Evolutionary conservation across 345 rosid species (phyloP).

Genomic region (Lepidium didymum): DNA sequence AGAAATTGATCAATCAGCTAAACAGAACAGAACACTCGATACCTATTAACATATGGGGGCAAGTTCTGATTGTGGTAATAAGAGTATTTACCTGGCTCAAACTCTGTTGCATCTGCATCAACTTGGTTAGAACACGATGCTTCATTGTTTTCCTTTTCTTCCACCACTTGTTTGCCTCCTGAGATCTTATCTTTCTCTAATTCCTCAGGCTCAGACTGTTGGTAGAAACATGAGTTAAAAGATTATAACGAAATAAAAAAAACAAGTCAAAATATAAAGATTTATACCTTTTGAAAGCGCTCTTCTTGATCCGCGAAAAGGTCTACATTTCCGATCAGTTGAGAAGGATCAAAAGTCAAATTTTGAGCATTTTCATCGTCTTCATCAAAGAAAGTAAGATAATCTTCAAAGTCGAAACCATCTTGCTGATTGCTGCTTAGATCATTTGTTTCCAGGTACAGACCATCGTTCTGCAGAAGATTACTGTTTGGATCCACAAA

Average conservation of each 20-base stretch:
- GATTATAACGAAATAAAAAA: background rate
- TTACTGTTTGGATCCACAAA: conserved; percentile 39
- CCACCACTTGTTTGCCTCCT: conserved; percentile 30
- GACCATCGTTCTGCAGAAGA: conserved; percentile 39
- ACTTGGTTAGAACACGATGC: conserved; percentile 57
- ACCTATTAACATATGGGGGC: background rate
- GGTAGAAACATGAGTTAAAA: conserved; percentile 1
- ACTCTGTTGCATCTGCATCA: conserved; percentile 31
- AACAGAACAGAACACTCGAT: background rate
- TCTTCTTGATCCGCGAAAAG: conserved; percentile 25
- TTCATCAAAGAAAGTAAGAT: conserved; percentile 59
- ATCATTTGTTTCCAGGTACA: conserved; percentile 64
- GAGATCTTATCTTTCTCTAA: conserved; percentile 27
- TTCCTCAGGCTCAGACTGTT: conserved; percentile 41
- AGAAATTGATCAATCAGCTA: background rate
- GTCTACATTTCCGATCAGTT: conserved; percentile 31
- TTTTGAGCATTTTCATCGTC: conserved; percentile 34
- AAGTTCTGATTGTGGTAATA: background rate
- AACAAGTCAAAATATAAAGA: background rate
- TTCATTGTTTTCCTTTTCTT: conserved; percentile 23
- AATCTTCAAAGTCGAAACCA: conserved; percentile 59
- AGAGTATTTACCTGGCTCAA: conserved; percentile 44
- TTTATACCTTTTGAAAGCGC: conserved; percentile 33
- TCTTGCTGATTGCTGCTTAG: conserved; percentile 45
- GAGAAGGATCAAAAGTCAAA: conserved; percentile 52